phyloP scores from a whole-genome alignment of 1,284 basidiomycete genomes.

The Marasmius fiardii region DNA sequence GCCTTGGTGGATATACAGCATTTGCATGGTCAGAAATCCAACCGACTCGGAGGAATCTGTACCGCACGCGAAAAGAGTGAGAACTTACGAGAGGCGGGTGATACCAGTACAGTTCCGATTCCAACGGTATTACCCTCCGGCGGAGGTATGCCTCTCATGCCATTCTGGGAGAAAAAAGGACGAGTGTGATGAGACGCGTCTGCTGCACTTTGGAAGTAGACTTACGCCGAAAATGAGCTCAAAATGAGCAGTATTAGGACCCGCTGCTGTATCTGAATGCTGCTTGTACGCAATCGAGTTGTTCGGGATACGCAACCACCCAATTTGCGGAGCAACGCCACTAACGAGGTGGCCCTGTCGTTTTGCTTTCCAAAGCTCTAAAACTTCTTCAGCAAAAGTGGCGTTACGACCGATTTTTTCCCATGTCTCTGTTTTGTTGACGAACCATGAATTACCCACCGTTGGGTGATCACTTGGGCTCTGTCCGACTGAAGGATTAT shows the following conservation, averaged over 20 bases:
- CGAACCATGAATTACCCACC: conserved; percentile 25
- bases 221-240: conserved; percentile 5
- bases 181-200: not conserved
- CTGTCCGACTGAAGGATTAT: conserved; percentile 37
- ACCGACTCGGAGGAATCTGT: too few species aligned
- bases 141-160: not conserved
- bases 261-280: conserved; percentile 1
- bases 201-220: not conserved
- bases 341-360: conserved; percentile 21
- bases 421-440: conserved; percentile 25
- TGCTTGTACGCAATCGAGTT: not conserved
- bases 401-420: conserved; percentile 22
- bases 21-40: too few species aligned
- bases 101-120: not conserved
- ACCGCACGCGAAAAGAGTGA: not conserved
- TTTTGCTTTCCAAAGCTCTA: conserved; percentile 24
- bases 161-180: not conserved
- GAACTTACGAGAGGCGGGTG: conserved; percentile 5
- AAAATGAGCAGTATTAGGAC: conserved; percentile 6
- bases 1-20: conserved; percentile 18
- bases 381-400: conserved; percentile 12
- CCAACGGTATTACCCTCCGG: conserved; percentile 5
- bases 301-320: conserved; percentile 15
- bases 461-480: conserved; percentile 38
- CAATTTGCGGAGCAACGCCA: not conserved